Conservation (phyloP, 2,329 filamentous ascomycete species). For the Fusarium duplospermum region DNA sequence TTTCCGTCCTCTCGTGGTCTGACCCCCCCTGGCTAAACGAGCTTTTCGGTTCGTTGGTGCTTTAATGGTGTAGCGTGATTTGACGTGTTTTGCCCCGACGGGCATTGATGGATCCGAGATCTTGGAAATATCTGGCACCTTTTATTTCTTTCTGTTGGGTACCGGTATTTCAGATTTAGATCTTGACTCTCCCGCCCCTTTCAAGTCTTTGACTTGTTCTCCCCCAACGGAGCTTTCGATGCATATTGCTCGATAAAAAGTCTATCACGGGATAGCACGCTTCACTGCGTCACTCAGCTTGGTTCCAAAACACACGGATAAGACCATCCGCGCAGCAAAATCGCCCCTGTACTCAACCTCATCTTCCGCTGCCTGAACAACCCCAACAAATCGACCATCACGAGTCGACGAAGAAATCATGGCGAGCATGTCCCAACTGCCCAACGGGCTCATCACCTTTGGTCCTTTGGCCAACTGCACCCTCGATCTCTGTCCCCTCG, state of each 20-base stretch:
- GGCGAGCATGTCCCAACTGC: constrained; percentile 21
- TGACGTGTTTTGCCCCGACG: neutral
- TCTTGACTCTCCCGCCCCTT: neutral
- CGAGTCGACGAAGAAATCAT: neutral
- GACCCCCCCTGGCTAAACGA: neutral
- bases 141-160: neutral
- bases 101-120: neutral
- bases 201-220: neutral
- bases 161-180: neutral
- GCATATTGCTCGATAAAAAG: neutral
- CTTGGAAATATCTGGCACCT: neutral
- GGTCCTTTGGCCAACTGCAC: constrained; percentile 41
- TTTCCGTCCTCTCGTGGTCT: neutral
- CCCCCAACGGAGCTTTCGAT: neutral
- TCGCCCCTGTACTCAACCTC: neutral
- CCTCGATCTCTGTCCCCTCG: constrained; percentile 39
- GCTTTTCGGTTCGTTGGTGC: neutral
- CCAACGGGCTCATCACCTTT: constrained; percentile 39
- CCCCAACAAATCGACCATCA: neutral
- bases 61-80: constrained; percentile 5
- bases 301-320: neutral
- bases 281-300: neutral
- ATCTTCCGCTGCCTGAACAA: neutral
- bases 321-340: neutral
- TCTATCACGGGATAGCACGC: neutral